A percentile compares a stretch with the other conserved stretches of the same genome.
Conservation (phyloP, 768 basidiomycete genomes). For the Tylopilus felleus region DNA sequence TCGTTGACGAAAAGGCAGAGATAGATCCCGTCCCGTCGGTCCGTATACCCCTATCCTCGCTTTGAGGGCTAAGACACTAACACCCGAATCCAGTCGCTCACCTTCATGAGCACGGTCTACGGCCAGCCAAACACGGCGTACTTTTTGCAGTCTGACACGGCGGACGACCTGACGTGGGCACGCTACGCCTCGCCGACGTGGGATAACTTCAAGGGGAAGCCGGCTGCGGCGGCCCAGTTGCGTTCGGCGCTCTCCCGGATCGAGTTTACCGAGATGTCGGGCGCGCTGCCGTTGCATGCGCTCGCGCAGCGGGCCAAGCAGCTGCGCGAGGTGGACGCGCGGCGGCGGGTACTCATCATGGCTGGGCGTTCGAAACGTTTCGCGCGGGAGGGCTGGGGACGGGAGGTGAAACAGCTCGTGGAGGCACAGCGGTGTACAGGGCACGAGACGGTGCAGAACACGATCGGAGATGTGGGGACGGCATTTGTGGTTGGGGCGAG, state of each 20-base stretch:
- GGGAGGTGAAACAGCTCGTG: conserved; percentile 55
- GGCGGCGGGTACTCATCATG: conserved; percentile 54
- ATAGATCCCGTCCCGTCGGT: conserved; percentile 20
- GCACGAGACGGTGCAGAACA: conserved; percentile 54
- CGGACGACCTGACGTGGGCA: conserved; percentile 77
- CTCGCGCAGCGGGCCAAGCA: conserved; percentile 43
- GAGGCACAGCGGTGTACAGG: conserved; percentile 23
- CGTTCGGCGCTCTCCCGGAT: conserved; percentile 57
- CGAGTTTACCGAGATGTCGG: conserved; percentile 49
- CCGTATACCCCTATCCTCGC: conserved; percentile 5
- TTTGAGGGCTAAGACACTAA: neutral
- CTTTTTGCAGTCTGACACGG: conserved; percentile 72
- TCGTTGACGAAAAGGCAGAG: conserved; percentile 55
- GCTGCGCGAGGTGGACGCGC: conserved; percentile 17
- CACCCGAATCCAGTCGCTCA: conserved; percentile 37
- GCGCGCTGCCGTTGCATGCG: conserved; percentile 54
- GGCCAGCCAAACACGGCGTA: conserved; percentile 60
- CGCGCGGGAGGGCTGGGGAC: conserved; percentile 53
- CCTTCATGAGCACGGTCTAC: conserved; percentile 70
- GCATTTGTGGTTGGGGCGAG: conserved; percentile 66
- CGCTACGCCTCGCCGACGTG: conserved; percentile 43
- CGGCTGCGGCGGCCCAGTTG: neutral
- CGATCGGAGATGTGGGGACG: conserved; percentile 81
- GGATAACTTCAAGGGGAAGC: conserved; percentile 8
- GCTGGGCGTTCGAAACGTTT: conserved; percentile 76